phyloP scores from a whole-genome alignment of 441 rosid genomes.

The Populus hybrid region DNA sequence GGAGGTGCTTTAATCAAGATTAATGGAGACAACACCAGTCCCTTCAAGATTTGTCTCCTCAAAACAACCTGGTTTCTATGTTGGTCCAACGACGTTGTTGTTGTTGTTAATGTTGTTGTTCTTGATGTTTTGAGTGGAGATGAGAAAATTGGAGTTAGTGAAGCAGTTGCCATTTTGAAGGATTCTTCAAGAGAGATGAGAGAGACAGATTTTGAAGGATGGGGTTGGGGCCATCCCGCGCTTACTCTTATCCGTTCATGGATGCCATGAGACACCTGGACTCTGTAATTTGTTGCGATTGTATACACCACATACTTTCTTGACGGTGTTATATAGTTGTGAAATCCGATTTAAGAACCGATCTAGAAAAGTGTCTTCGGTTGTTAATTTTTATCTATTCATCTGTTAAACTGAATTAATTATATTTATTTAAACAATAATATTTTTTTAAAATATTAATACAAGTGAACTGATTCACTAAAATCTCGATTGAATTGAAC shows the following conservation, averaged over 20 bases:
- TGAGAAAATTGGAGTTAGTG: constrained; percentile 16
- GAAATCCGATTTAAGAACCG: too few relatives aligned
- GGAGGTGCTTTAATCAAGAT: constrained; percentile 29
- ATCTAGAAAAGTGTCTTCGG: too few relatives aligned
- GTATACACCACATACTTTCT: too few relatives aligned
- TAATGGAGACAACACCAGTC: constrained; percentile 35
- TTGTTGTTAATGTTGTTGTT: background rate
- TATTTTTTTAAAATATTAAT: too few relatives aligned
- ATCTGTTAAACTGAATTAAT: too few relatives aligned
- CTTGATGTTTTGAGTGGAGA: background rate
- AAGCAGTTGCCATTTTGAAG: constrained; percentile 25
- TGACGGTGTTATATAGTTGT: too few relatives aligned
- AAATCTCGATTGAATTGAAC: too few relatives aligned
- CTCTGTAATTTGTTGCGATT: background rate
- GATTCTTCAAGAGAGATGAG: background rate
- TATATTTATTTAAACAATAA: too few relatives aligned
- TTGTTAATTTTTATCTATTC: too few relatives aligned
- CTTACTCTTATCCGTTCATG: constrained; percentile 27
- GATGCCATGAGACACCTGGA: constrained; percentile 4
- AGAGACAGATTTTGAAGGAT: background rate
- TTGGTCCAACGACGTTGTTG: background rate
- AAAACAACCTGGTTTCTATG: background rate
- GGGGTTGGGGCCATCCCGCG: constrained; percentile 12
- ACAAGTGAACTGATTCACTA: too few relatives aligned
- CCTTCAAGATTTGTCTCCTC: constrained; percentile 41